Conservation (phyloP, 169 alveolate genomes). For the Plasmodium cynomolgi region DNA sequence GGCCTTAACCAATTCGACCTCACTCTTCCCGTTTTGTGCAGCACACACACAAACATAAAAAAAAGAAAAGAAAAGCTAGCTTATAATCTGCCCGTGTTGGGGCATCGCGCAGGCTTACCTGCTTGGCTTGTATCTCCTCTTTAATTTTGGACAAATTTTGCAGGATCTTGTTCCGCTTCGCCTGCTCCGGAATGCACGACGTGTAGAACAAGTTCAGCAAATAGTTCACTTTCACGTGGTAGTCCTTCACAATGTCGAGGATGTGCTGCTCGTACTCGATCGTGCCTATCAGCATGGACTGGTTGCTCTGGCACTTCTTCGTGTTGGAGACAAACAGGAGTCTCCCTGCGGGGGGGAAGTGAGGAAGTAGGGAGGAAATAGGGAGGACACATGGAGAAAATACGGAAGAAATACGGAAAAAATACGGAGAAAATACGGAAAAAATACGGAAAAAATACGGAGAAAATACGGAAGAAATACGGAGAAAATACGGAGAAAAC, state of each 20-base stretch:
- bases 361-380: neutral
- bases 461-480: neutral
- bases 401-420: neutral
- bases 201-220: conserved; percentile 62
- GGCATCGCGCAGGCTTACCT: neutral
- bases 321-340: conserved; percentile 49
- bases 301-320: conserved; percentile 59
- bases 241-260: conserved; percentile 63
- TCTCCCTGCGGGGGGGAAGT: conserved; percentile 13
- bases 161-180: conserved; percentile 40
- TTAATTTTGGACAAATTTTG: conserved; percentile 53
- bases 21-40: neutral
- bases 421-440: neutral
- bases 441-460: neutral
- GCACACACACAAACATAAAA: neutral
- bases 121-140: conserved; percentile 65
- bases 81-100: neutral
- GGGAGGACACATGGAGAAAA: neutral
- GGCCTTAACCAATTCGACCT: neutral
- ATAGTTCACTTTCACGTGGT: conserved; percentile 60
- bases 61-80: neutral
- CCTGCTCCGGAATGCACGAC: conserved; percentile 61
- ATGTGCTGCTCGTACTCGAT: conserved; percentile 67
- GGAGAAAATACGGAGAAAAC: neutral
- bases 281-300: conserved; percentile 61